A percentile compares a stretch with the other conserved stretches of the same genome.
Conservation (phyloP, 371 early-diverging fungal species). For the Thermomucor indicae-seudaticae region DNA sequence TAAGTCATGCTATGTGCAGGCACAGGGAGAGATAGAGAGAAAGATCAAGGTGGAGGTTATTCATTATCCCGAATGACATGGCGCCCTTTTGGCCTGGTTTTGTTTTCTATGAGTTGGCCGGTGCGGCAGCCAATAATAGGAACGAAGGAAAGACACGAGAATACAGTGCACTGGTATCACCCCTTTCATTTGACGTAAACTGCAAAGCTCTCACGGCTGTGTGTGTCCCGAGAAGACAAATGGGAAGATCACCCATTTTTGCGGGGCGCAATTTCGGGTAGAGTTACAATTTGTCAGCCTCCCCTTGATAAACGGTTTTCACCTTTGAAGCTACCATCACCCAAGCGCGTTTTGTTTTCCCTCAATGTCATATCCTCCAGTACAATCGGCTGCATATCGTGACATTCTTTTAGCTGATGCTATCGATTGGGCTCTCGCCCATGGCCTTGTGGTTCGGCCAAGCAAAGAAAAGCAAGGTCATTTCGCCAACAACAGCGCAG, state of each 20-base stretch:
- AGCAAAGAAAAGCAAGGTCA: constrained; percentile 30
- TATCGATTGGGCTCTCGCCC: constrained; percentile 76
- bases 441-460: constrained; percentile 75
- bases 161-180: too few species aligned
- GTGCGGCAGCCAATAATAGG: too few species aligned
- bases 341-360: neutral
- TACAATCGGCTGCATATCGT: constrained; percentile 7
- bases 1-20: too few species aligned
- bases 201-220: too few species aligned
- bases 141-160: too few species aligned
- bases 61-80: too few species aligned
- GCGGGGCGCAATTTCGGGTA: neutral
- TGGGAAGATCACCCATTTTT: neutral
- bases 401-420: constrained; percentile 44
- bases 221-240: too few species aligned
- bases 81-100: too few species aligned
- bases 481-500: constrained; percentile 35
- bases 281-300: neutral
- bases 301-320: neutral
- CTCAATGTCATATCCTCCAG: constrained; percentile 25
- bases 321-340: too few species aligned
- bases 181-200: too few species aligned
- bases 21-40: neutral
- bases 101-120: too few species aligned
- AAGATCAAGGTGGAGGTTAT: too few species aligned